These are phyloP conservation scores for Amphirosellinia nigrospora DNA, from an alignment of 495 filamentous ascomycete genomes.

Conservation along the genomic window DNA sequence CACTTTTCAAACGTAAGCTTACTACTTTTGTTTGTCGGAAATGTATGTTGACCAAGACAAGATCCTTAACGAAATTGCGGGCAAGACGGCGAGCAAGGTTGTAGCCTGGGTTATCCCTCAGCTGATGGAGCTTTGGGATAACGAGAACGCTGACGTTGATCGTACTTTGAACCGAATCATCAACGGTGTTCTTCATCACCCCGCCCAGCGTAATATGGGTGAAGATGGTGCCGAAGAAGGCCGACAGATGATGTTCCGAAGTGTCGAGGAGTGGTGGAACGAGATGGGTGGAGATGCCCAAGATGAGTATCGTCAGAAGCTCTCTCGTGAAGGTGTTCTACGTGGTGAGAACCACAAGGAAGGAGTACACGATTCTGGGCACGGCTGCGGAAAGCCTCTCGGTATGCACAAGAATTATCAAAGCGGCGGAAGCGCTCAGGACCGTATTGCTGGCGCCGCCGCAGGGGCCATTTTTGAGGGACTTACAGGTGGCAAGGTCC, in stretches of 20 bases:
- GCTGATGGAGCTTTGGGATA: constrained; percentile 84
- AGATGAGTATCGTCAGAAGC: constrained; percentile 68
- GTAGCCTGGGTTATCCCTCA: constrained; percentile 85
- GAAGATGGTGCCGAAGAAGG: constrained; percentile 76
- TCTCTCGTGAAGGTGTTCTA: constrained; percentile 77
- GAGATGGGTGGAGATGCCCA: constrained; percentile 64
- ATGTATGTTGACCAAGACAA: constrained; percentile 40
- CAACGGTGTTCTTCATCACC: constrained; percentile 85
- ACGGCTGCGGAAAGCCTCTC: constrained; percentile 74
- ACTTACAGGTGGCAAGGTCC: constrained; percentile 47
- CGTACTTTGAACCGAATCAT: constrained; percentile 75
- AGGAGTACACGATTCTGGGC: constrained; percentile 80
- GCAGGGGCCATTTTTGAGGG: constrained; percentile 55
- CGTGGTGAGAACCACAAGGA: constrained; percentile 82
- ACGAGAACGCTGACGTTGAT: constrained; percentile 70
- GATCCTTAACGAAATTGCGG: constrained; percentile 87
- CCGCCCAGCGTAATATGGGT: constrained; percentile 71
- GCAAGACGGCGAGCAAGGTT: constrained; percentile 76
- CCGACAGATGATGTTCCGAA: constrained; percentile 75
- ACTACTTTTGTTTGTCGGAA: constrained; percentile 16
- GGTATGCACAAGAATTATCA: constrained; percentile 53
- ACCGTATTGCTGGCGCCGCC: constrained; percentile 51
- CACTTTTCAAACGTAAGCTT: constrained; percentile 74
- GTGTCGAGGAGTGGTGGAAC: constrained; percentile 81
- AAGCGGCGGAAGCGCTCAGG: constrained; percentile 47